Percentiles rank a stretch among this genome's conserved stretches.
phyloP scores from a whole-genome alignment of 768 basidiomycete genomes.

The Phaeotremella fagi region DNA sequence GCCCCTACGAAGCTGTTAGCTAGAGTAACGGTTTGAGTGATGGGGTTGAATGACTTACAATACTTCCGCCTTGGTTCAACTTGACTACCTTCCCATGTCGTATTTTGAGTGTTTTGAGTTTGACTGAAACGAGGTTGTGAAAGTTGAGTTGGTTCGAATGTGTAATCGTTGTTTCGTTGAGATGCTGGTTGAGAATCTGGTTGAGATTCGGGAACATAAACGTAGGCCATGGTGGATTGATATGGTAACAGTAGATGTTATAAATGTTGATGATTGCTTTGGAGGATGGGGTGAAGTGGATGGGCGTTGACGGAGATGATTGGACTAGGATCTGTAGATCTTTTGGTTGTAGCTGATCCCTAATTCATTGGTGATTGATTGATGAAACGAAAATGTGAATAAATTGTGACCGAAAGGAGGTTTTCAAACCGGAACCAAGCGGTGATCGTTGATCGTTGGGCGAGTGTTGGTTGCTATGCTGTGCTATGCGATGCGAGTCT shows the following conservation, averaged over 20 bases:
- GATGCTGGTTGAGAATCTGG: slow-evolving; percentile 14
- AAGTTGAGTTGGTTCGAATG: slow-evolving; percentile 37
- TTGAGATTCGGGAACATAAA: slow-evolving; percentile 13
- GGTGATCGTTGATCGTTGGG: no score
- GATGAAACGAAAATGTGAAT: no score
- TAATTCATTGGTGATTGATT: no score
- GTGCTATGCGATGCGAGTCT: no score
- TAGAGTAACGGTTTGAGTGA: neutral
- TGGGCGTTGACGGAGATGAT: no score
- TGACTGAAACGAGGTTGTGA: slow-evolving; percentile 38
- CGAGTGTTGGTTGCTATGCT: no score
- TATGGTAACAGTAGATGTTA: no score
- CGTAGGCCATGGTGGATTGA: slow-evolving; percentile 4
- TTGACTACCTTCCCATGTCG: slow-evolving; percentile 31
- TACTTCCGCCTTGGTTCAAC: slow-evolving; percentile 46
- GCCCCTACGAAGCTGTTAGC: slow-evolving; percentile 35
- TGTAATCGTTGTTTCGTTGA: slow-evolving; percentile 25
- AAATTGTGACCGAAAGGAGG: no score
- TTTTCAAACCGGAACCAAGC: no score
- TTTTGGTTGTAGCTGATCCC: no score
- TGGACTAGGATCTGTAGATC: no score
- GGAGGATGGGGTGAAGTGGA: neutral
- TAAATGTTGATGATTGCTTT: neutral
- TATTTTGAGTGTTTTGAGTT: slow-evolving; percentile 35
- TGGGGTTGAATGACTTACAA: slow-evolving; percentile 20